These are phyloP conservation scores for Mycena chlorophos DNA, from an alignment of 768 basidiomycete species.

Conservation along the genomic window DNA sequence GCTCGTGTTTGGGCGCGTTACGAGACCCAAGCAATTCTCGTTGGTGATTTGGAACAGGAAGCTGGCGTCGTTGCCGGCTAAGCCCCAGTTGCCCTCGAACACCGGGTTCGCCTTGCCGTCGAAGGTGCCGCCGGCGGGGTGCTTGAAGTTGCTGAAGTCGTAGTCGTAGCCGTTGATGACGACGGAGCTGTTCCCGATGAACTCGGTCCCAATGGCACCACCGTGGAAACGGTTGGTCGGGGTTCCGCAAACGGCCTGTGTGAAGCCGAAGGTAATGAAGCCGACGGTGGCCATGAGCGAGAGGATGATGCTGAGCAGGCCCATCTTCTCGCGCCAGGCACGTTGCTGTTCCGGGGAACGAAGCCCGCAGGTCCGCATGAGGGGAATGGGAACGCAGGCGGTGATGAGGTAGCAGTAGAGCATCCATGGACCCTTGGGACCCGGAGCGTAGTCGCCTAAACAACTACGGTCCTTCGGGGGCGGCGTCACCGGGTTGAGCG, in stretches of 20 bases:
- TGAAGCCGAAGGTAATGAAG: slow-evolving; percentile 98
- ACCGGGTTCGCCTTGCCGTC: slow-evolving; percentile 84
- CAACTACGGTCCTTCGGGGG: slow-evolving; percentile 46
- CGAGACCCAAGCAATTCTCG: slow-evolving; percentile 74
- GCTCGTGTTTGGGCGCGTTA: slow-evolving; percentile 67
- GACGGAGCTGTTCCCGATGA: slow-evolving; percentile 75
- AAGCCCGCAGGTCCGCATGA: slow-evolving; percentile 80
- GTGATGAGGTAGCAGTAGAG: slow-evolving; percentile 89
- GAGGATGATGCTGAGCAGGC: slow-evolving; percentile 78
- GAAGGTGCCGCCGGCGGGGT: slow-evolving; percentile 74
- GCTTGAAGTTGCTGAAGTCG: slow-evolving; percentile 84
- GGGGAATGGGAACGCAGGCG: slow-evolving; percentile 73
- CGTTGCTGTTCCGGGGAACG: slow-evolving; percentile 89
- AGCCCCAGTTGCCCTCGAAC: slow-evolving; percentile 69
- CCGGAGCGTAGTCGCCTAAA: slow-evolving; percentile 75
- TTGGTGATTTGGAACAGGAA: slow-evolving; percentile 96
- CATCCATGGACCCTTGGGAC: slow-evolving; percentile 95
- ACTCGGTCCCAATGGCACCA: slow-evolving; percentile 68
- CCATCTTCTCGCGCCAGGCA: slow-evolving; percentile 99
- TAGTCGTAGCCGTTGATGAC: slow-evolving; percentile 95
- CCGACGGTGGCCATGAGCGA: slow-evolving; percentile 91
- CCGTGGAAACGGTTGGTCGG: slow-evolving; percentile 82
- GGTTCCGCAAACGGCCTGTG: slow-evolving; percentile 86
- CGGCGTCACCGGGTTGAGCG: slow-evolving; percentile 37
- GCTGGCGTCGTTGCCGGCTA: slow-evolving; percentile 86